Percentiles rank a stretch among this genome's conserved stretches.
Evolutionary conservation across 2,329 filamentous ascomycete species (phyloP).

Genomic region (Monosporascus sp.): DNA sequence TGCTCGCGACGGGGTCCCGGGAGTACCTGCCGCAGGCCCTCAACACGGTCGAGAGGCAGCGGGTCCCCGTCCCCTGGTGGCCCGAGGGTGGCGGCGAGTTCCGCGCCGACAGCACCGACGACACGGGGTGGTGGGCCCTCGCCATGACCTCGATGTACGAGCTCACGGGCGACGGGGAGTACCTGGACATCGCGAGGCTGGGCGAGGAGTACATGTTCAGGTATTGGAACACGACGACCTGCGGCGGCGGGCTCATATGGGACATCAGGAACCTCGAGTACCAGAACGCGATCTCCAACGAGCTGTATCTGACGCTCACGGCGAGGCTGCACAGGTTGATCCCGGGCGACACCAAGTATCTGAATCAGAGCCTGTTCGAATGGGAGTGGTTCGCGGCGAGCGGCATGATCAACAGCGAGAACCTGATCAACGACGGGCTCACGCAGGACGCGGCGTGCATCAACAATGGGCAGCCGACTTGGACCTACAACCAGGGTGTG

Average conservation of each 20-base stretch:
- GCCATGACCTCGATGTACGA: conserved; percentile 44
- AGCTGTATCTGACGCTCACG: conserved; percentile 39
- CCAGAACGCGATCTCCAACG: conserved; percentile 41
- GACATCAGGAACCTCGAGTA: conserved; percentile 35
- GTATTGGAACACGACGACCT: conserved; percentile 36
- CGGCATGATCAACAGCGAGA: conserved; percentile 34
- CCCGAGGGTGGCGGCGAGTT: conserved; percentile 32
- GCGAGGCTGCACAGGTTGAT: conserved; percentile 38
- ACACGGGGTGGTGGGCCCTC: conserved; percentile 48
- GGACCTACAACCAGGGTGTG: conserved; percentile 52
- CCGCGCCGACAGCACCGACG: conserved; percentile 34
- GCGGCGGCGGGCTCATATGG: conserved; percentile 38
- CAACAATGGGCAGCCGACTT: conserved; percentile 30
- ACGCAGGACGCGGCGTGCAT: conserved; percentile 22
- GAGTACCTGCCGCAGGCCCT: conserved; percentile 25
- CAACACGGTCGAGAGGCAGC: conserved; percentile 28
- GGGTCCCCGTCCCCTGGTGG: conserved; percentile 28
- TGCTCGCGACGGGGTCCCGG: conserved; percentile 21
- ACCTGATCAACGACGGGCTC: conserved; percentile 39
- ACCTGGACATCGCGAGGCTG: conserved; percentile 38
- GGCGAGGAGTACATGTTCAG: conserved; percentile 43
- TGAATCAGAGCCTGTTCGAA: conserved; percentile 33
- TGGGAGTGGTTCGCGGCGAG: conserved; percentile 38
- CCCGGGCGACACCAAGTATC: conserved; percentile 27
- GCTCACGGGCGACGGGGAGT: conserved; percentile 36